phyloP scores from a whole-genome alignment of 2,329 filamentous ascomycete genomes.

The Aspergillus quadricinctus region DNA sequence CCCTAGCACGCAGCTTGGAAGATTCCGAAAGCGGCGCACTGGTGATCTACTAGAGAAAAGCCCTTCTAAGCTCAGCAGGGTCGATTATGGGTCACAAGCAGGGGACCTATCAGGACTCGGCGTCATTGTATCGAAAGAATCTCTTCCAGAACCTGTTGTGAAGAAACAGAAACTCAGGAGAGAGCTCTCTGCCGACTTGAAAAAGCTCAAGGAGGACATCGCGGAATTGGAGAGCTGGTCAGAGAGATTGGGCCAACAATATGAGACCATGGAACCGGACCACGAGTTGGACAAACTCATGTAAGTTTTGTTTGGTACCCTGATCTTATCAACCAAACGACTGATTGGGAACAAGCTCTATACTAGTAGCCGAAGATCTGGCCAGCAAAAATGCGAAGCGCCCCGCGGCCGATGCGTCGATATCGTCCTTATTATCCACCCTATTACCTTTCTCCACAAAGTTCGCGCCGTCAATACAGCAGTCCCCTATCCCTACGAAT shows the following conservation, averaged over 20 bases:
- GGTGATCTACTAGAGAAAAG: constrained; percentile 22
- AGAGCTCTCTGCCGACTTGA: constrained; percentile 53
- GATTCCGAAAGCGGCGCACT: constrained; percentile 21
- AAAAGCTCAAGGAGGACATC: constrained; percentile 57
- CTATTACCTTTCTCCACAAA: constrained; percentile 38
- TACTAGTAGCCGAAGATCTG: constrained; percentile 28
- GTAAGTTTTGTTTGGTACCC: constrained; percentile 21
- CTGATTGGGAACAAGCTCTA: constrained; percentile 17
- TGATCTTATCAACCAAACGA: constrained; percentile 12
- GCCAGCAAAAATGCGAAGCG: constrained; percentile 19
- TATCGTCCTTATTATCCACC: constrained; percentile 37
- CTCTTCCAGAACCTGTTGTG: constrained; percentile 21
- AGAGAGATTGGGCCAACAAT: constrained; percentile 46
- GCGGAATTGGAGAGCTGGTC: constrained; percentile 55
- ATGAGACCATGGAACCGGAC: constrained; percentile 26
- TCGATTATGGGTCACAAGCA: constrained; percentile 11
- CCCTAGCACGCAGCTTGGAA: constrained; percentile 29
- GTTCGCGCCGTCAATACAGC: constrained; percentile 14
- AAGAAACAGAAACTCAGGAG: constrained; percentile 52
- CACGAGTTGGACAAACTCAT: constrained; percentile 31
- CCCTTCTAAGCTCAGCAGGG: constrained; percentile 26
- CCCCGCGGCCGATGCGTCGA: constrained; percentile 18
- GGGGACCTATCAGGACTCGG: constrained; percentile 7
- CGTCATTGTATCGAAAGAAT: constrained; percentile 4
- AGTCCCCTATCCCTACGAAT: constrained; percentile 56